Conservation (phyloP, 306 rosid genomes). For the Glycine tomentella region DNA sequence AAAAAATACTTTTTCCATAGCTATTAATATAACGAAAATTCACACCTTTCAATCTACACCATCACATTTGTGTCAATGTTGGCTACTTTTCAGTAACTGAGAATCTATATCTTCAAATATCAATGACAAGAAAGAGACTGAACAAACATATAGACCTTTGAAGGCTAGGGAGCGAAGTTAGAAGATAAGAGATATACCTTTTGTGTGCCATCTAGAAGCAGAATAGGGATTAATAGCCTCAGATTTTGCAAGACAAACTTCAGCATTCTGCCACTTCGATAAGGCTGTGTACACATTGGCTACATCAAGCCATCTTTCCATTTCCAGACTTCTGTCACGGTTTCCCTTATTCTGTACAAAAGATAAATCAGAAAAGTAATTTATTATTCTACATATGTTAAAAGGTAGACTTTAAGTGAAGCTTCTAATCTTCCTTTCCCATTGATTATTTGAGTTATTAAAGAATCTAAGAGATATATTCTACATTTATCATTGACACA, state of each 20-base stretch:
- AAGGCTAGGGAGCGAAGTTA: neutral
- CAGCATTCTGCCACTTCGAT: constrained; percentile 88
- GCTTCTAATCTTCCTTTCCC: constrained; percentile 8
- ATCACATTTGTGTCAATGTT: neutral
- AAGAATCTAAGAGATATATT: constrained; percentile 1
- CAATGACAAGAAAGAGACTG: neutral
- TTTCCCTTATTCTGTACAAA: constrained; percentile 61
- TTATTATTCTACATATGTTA: constrained; percentile 1
- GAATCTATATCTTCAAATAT: constrained; percentile 6
- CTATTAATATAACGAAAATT: neutral
- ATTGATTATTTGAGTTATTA: constrained; percentile 8
- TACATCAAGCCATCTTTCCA: constrained; percentile 92
- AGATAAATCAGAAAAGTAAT: constrained; percentile 28
- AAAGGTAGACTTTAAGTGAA: neutral
- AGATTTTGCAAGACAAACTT: constrained; percentile 84
- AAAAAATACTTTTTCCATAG: neutral
- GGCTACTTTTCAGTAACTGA: constrained; percentile 1
- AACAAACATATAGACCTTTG: neutral
- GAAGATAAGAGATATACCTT: constrained; percentile 57
- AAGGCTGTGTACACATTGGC: constrained; percentile 70
- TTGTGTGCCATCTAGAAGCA: constrained; percentile 86
- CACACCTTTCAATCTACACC: constrained; percentile 1
- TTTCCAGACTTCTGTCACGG: constrained; percentile 73
- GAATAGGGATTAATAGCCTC: constrained; percentile 81
- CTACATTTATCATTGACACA: neutral